Conservation (phyloP, 2,329 filamentous ascomycete species). For the Trichoderma sp. region DNA sequence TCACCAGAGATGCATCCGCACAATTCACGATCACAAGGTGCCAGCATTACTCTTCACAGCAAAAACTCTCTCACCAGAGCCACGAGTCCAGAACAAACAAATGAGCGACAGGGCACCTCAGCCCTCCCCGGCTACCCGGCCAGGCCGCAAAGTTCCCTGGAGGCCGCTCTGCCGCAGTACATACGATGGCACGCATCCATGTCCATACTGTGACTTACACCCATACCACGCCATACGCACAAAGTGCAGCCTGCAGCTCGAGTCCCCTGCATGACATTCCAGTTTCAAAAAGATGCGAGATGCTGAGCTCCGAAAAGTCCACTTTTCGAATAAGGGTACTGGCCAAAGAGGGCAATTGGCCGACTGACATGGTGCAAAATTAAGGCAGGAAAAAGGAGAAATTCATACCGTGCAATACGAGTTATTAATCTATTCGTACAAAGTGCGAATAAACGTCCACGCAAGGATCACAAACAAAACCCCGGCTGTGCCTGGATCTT, state of each 20-base stretch:
- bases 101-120: background rate
- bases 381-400: background rate
- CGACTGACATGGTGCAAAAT: background rate
- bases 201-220: too few relatives aligned
- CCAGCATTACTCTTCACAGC: background rate
- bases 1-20: background rate
- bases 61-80: too few relatives aligned
- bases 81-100: too few relatives aligned
- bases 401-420: slow-evolving; percentile 13
- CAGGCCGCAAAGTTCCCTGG: background rate
- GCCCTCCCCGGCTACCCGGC: background rate
- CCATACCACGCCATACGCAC: too few relatives aligned
- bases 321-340: slow-evolving; percentile 3
- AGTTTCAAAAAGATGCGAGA: background rate
- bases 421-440: background rate
- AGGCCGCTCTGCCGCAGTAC: background rate
- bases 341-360: background rate
- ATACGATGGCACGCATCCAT: too few relatives aligned
- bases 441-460: background rate
- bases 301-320: background rate
- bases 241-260: background rate
- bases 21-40: background rate
- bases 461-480: background rate
- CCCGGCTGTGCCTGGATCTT: slow-evolving; percentile 4
- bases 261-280: slow-evolving; percentile 2